A percentile compares a stretch with the other conserved stretches of the same genome.
These are phyloP conservation scores for Fusarium temperatum DNA, from an alignment of 2,329 filamentous ascomycete genomes.

Conservation along the genomic window DNA sequence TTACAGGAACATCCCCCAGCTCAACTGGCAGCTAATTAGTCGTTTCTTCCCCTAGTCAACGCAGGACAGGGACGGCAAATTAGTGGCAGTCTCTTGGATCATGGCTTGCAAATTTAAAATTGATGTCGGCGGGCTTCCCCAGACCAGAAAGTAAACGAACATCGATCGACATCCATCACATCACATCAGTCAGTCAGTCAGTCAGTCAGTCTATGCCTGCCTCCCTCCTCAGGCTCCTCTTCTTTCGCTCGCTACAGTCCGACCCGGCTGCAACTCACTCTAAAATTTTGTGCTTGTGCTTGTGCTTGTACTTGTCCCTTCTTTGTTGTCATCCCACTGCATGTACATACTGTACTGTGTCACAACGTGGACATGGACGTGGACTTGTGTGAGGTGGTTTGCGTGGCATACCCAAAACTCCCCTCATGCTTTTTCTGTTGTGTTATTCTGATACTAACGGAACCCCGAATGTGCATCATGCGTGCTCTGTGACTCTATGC, in stretches of 20 bases:
- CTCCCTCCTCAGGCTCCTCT: neutral
- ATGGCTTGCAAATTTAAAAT: constrained; percentile 46
- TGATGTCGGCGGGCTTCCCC: constrained; percentile 42
- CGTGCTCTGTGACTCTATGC: neutral
- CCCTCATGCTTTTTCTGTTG: neutral
- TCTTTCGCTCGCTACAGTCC: constrained; percentile 21
- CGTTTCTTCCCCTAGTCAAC: constrained; percentile 28
- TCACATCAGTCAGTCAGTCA: neutral
- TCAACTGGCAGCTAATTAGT: constrained; percentile 4
- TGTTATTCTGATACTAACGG: constrained; percentile 23
- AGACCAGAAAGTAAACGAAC: neutral
- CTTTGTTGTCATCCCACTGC: neutral
- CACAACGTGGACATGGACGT: constrained; percentile 26
- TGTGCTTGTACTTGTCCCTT: neutral
- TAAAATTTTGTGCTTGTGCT: neutral
- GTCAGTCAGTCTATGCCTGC: neutral
- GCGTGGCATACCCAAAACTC: constrained; percentile 7
- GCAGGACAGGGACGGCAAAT: constrained; percentile 38
- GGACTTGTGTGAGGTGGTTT: constrained; percentile 13
- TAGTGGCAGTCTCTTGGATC: constrained; percentile 39
- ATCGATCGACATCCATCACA: constrained; percentile 36
- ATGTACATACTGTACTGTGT: constrained; percentile 6
- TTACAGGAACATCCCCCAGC: constrained; percentile 30
- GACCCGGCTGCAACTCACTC: constrained; percentile 16
- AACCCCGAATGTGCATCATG: constrained; percentile 29